These are phyloP conservation scores for Backusella sp. DNA, from an alignment of 192 early-diverging fungal genomes.

Conservation along the genomic window DNA sequence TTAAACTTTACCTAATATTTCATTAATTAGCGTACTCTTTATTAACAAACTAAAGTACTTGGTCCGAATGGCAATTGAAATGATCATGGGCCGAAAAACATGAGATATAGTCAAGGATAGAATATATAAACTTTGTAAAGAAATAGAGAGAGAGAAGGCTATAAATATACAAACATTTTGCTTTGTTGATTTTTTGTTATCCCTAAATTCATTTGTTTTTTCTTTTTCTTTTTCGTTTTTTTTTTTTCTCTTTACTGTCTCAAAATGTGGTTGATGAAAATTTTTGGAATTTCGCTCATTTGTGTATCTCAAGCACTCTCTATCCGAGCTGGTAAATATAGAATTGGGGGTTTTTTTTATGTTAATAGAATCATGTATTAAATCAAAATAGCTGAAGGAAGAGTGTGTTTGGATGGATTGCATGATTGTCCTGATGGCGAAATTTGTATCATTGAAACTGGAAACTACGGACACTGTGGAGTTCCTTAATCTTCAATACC, in stretches of 20 bases:
- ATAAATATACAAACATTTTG: not conserved
- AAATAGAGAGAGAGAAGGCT: not conserved
- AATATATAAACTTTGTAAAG: not conserved
- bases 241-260: not conserved
- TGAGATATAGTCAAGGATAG: not conserved
- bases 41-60: not conserved
- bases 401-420: not conserved
- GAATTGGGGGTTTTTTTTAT: too few species aligned
- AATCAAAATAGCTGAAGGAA: conserved; percentile 3
- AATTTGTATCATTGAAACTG: not conserved
- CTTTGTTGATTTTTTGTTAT: not conserved
- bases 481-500: not conserved
- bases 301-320: not conserved
- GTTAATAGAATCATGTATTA: not conserved
- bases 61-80: not conserved
- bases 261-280: not conserved
- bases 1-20: too few species aligned
- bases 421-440: conserved; percentile 6
- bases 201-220: not conserved
- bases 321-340: not conserved
- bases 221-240: not conserved
- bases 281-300: not conserved
- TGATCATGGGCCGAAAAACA: not conserved
- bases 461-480: conserved; percentile 6
- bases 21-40: too few species aligned